Evolutionary conservation across 2,329 filamentous ascomycete genomes (phyloP).

Genomic region (Penicillium sp.): DNA sequence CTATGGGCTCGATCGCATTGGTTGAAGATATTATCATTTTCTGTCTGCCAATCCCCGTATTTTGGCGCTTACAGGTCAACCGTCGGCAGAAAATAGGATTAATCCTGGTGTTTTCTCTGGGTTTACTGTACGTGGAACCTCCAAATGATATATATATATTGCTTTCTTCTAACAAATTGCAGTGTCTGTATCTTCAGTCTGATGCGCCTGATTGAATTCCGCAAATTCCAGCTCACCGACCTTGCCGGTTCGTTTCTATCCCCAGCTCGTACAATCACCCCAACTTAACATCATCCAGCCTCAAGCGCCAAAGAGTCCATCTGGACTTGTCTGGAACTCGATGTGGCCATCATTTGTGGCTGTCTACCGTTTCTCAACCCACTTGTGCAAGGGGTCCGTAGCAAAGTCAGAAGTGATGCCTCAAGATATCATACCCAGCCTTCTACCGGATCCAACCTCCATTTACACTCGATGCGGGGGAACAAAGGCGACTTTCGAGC

Average conservation of each 20-base stretch:
- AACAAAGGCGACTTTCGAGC: neutral
- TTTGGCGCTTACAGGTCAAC: constrained; percentile 17
- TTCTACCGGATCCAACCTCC: neutral
- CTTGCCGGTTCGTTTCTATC: neutral
- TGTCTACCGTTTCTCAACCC: neutral
- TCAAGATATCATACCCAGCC: neutral
- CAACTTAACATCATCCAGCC: neutral
- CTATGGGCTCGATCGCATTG: constrained; percentile 14
- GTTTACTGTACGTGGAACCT: neutral
- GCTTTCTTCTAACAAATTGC: neutral
- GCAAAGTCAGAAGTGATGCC: neutral
- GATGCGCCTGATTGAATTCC: neutral
- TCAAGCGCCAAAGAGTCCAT: neutral
- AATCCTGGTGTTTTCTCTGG: neutral
- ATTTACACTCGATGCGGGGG: neutral
- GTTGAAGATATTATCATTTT: constrained; percentile 19
- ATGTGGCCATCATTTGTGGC: neutral
- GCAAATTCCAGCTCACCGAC: neutral
- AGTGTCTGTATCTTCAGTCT: neutral
- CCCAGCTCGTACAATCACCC: neutral
- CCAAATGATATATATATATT: neutral
- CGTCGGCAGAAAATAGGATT: neutral
- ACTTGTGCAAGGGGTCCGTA: neutral
- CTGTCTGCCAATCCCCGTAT: constrained; percentile 16
- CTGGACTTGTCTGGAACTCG: neutral